Base-by-base conservation (phyloP, 2,329 filamentous ascomycete genomes). In the Zarea fungicola region DNA sequence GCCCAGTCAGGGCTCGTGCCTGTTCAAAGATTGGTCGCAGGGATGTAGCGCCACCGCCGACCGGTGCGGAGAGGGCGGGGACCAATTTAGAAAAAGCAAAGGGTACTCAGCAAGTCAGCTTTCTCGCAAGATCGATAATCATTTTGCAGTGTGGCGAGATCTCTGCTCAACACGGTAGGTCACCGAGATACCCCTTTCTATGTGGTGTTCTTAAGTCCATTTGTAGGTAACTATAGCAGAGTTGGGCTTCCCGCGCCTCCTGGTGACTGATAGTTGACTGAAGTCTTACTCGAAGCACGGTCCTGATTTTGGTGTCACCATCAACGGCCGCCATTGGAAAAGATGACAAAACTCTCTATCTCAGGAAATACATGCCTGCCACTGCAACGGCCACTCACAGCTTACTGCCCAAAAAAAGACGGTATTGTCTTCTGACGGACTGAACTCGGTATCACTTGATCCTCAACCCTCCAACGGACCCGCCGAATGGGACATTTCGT, bases 401-500 rank as follows among this genome's bases (percentile, higher is more conserved):
- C 11, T 13, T 28, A 26, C 18, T 34, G 35, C 11, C 36, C 21
- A 13, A 34, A 22, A n/a, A 29, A 32, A 26, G 22, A 31, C 34
- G 41, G 40, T 44, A 28, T 18, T 14, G 48, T 44, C 48, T 31
- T 34, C 48, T 49, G 48, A 49, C 48, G 41, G 47, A n/a, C 31
- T 21, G 18, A 16, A 10, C 41, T 49, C 48, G 48, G 48, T 21
- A 41, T 49, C 48, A 49, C 48, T 49, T 49, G 48, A 49, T 44
- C 26, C 26, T 34, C 29, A 34, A 25, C 31, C 21, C 11, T 18
- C 23, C 9, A 25, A 29, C 40, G 36, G 25, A 36, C 45, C 34
- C 36, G 28, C 37, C 4, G 16, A 16, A 48, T 48, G 45, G 28
- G 7, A 48, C 37, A 31, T 28, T 42, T 28, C 31, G 44, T 47